A percentile compares a stretch with the other conserved stretches of the same genome.
Conservation (phyloP, 805 yeast genomes). For the Saccharomycopsis amapae region DNA sequence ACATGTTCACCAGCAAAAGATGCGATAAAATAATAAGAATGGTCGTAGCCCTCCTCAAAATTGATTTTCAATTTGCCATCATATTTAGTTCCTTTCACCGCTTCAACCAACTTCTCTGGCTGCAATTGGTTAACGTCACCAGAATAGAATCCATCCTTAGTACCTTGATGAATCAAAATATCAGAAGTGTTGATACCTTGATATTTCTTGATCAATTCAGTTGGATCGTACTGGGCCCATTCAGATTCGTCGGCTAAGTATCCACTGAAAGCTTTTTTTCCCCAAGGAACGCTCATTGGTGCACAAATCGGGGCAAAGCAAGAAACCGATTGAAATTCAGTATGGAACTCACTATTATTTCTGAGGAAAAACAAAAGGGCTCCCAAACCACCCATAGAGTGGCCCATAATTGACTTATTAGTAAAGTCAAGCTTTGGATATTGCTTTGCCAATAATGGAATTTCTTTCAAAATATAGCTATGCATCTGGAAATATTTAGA, state of each 20-base stretch:
- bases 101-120: constrained; percentile 62
- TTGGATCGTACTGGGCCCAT: constrained; percentile 84
- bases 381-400: constrained; percentile 98
- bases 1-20: constrained; percentile 79
- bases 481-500: constrained; percentile 75
- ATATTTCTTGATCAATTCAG: constrained; percentile 56
- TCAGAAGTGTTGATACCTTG: constrained; percentile 30
- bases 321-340: constrained; percentile 60
- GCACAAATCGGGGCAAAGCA: constrained; percentile 90
- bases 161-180: constrained; percentile 80
- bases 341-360: constrained; percentile 45
- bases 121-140: constrained; percentile 45
- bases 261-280: constrained; percentile 70
- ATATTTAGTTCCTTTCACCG: constrained; percentile 49
- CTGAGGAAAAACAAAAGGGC: constrained; percentile 65
- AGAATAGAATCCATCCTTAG: constrained; percentile 63
- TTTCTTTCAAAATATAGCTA: constrained; percentile 69
- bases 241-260: constrained; percentile 55
- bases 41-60: constrained; percentile 80
- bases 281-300: constrained; percentile 81
- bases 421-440: constrained; percentile 49
- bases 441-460: constrained; percentile 45
- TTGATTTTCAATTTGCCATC: constrained; percentile 53
- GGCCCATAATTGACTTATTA: constrained; percentile 76
- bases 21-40: constrained; percentile 80